Percentiles rank a stretch among this genome's conserved stretches.
These are phyloP conservation scores for Pezicula carpinea DNA, from an alignment of 2,329 filamentous ascomycete genomes.

Conservation along the genomic window DNA sequence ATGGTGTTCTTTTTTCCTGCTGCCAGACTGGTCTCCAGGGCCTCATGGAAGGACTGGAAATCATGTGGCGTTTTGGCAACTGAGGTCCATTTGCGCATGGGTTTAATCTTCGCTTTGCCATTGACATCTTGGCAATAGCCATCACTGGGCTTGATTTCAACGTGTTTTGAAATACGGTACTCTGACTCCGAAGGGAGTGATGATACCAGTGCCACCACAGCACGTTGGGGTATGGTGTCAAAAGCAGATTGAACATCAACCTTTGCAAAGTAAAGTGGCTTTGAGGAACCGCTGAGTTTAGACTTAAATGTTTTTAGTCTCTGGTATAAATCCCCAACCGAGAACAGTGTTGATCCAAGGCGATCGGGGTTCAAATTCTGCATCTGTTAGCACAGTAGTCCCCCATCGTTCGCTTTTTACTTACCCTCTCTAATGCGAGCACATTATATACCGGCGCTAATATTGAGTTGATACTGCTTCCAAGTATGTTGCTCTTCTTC, in stretches of 20 bases:
- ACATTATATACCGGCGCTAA: slow-evolving; percentile 71
- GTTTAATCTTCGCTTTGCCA: slow-evolving; percentile 11
- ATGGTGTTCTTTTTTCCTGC: slow-evolving; percentile 56
- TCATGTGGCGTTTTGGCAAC: slow-evolving; percentile 24
- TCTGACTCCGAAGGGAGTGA: slow-evolving; percentile 49
- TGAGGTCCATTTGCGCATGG: slow-evolving; percentile 24
- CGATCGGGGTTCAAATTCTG: slow-evolving; percentile 47
- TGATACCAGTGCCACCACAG: slow-evolving; percentile 62
- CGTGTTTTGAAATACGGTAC: slow-evolving; percentile 72
- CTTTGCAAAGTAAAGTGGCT: slow-evolving; percentile 78
- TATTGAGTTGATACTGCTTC: slow-evolving; percentile 63
- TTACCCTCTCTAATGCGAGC: slow-evolving; percentile 73
- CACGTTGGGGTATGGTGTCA: slow-evolving; percentile 85
- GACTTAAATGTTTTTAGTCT: slow-evolving; percentile 67
- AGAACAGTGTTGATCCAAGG: slow-evolving; percentile 78
- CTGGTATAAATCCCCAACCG: slow-evolving; percentile 72
- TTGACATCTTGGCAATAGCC: slow-evolving; percentile 9
- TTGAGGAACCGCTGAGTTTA: slow-evolving; percentile 33
- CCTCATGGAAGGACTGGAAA: slow-evolving; percentile 25
- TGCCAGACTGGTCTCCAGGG: slow-evolving; percentile 18
- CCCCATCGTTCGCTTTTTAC: too few species aligned
- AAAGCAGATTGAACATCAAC: slow-evolving; percentile 90
- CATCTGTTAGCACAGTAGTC: slow-evolving; percentile 12
- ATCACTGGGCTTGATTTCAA: slow-evolving; percentile 56
- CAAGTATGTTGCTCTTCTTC: slow-evolving; percentile 47